Percentiles rank a stretch among this genome's conserved stretches.
Conservation (phyloP, 2,329 filamentous ascomycete genomes). For the Sporothrix schenckii region DNA sequence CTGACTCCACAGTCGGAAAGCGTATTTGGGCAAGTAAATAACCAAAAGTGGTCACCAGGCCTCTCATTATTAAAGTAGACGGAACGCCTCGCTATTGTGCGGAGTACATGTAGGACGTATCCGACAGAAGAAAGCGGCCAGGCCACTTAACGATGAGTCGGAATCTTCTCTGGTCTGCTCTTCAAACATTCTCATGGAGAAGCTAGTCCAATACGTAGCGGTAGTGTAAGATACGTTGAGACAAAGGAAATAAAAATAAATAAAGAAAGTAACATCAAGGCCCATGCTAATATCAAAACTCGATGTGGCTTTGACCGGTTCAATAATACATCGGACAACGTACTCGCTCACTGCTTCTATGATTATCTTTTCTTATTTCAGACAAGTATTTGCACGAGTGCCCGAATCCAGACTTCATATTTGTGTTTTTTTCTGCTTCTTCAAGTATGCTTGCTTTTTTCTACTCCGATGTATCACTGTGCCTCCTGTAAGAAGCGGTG, state of each 20-base stretch:
- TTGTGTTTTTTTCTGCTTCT: background rate
- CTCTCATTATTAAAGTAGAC: background rate
- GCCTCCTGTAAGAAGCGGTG: conserved; percentile 1
- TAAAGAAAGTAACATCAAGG: no score
- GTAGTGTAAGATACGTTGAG: no score
- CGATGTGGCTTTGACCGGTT: no score
- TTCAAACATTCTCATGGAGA: background rate
- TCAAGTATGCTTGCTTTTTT: background rate
- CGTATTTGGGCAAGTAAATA: no score
- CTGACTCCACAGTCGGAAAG: background rate
- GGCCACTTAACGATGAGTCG: background rate
- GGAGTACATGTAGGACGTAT: no score
- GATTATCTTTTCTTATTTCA: no score
- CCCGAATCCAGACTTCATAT: background rate
- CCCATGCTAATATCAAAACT: no score
- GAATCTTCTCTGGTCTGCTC: conserved; percentile 1
- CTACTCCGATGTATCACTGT: conserved; percentile 4
- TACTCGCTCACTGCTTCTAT: no score
- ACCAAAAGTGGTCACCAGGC: background rate
- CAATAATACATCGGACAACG: no score
- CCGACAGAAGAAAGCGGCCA: background rate
- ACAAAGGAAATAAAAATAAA: no score
- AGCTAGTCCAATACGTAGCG: background rate
- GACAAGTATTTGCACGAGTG: background rate
- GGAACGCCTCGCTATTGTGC: background rate